Conservation (phyloP, 1,284 basidiomycete genomes). For the Lentinula novae-zelandiae region DNA sequence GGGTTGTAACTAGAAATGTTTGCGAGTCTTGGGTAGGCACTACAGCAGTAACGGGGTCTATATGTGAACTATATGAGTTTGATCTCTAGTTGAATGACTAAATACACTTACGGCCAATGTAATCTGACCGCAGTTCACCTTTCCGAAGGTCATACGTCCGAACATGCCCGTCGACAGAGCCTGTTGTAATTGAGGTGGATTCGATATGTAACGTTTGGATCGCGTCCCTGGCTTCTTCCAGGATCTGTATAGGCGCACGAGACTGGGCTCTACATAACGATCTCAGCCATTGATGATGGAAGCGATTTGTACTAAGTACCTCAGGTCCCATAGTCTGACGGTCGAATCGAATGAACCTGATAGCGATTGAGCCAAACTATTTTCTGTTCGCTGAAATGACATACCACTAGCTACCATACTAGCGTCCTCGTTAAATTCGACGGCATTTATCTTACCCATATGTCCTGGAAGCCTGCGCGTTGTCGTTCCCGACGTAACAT, state of each 20-base stretch:
- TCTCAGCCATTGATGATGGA: not conserved
- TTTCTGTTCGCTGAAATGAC: not conserved
- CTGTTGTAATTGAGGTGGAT: constrained; percentile 67
- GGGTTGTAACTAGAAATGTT: constrained; percentile 78
- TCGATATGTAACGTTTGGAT: constrained; percentile 78
- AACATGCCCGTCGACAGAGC: constrained; percentile 88
- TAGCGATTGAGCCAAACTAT: not conserved
- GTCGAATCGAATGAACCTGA: constrained; percentile 86
- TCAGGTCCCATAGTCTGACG: constrained; percentile 85
- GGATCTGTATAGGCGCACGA: constrained; percentile 83
- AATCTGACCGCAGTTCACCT: constrained; percentile 86
- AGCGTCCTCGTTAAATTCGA: constrained; percentile 87
- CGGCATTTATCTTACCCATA: constrained; percentile 85
- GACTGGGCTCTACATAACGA: constrained; percentile 60
- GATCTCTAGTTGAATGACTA: constrained; percentile 1
- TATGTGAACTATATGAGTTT: not conserved
- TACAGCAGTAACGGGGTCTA: constrained; percentile 85
- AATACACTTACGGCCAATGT: constrained; percentile 75
- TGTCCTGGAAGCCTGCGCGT: constrained; percentile 84
- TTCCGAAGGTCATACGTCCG: constrained; percentile 92
- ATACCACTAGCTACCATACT: constrained; percentile 82
- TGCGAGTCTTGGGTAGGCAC: constrained; percentile 71
- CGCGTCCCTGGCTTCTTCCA: constrained; percentile 88
- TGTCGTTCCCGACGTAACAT: constrained; percentile 85
- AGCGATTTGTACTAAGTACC: constrained; percentile 35